Conservation (phyloP, 345 rosid genomes). For the Populus euphratica region DNA sequence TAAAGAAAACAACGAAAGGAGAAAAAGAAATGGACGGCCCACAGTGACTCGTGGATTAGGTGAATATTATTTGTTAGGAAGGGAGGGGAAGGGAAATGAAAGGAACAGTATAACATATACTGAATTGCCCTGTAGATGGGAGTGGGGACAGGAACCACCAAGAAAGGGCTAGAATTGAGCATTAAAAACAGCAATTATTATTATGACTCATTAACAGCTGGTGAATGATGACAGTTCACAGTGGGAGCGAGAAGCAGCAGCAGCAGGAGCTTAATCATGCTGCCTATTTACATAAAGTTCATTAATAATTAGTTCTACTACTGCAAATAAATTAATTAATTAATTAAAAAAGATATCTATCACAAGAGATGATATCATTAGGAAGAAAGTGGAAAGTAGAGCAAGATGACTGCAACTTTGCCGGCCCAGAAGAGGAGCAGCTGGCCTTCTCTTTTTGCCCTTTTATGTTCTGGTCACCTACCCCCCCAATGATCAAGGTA, state of each 20-base stretch:
- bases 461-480: constrained; percentile 2
- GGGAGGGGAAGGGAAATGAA: not conserved
- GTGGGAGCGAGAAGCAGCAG: not conserved
- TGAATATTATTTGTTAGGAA: constrained; percentile 1
- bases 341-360: too few relatives aligned
- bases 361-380: too few relatives aligned
- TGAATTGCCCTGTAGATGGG: not conserved
- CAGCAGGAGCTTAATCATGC: too few relatives aligned
- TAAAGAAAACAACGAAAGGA: too few relatives aligned
- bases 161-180: constrained; percentile 34
- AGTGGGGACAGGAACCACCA: constrained; percentile 36
- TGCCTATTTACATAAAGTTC: too few relatives aligned
- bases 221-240: not conserved
- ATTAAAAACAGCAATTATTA: constrained; percentile 35
- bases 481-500: not conserved
- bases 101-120: constrained; percentile 7
- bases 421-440: not conserved
- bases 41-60: constrained; percentile 14
- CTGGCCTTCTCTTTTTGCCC: not conserved
- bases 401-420: constrained; percentile 24
- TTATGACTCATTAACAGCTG: constrained; percentile 20
- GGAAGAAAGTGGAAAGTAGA: constrained; percentile 36
- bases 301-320: too few relatives aligned
- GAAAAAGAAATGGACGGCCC: not conserved
- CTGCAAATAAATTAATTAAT: too few relatives aligned